Evolutionary conservation across 2,329 filamentous ascomycete genomes (phyloP).

Genomic region (Ophiostoma populinum): DNA sequence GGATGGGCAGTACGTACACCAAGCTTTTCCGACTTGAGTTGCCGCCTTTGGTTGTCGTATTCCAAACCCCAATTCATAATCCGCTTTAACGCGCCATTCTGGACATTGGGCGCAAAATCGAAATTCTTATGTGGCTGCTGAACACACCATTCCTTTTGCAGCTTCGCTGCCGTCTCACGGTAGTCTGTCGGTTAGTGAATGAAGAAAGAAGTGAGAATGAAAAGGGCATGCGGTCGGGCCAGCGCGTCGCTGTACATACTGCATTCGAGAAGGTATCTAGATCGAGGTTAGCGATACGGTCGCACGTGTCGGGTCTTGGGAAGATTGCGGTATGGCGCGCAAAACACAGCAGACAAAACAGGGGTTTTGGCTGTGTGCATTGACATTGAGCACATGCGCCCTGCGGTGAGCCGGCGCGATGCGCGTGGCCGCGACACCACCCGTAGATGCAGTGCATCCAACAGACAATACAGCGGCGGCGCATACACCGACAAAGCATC

Average conservation of each 20-base stretch:
- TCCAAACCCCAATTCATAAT: constrained; percentile 47
- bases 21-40: constrained; percentile 25
- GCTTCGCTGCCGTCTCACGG: constrained; percentile 48
- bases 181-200: constrained; percentile 32
- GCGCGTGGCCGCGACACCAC: too few species aligned
- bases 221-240: constrained; percentile 9
- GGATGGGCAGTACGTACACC: constrained; percentile 26
- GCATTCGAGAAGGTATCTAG: constrained; percentile 42
- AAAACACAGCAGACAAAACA: too few species aligned
- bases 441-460: too few species aligned
- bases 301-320: too few species aligned
- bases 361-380: too few species aligned
- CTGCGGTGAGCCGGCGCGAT: too few species aligned
- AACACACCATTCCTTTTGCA: constrained; percentile 52
- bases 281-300: constrained; percentile 8
- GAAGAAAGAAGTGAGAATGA: constrained; percentile 3
- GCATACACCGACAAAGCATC: too few species aligned
- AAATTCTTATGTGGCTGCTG: constrained; percentile 44
- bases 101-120: constrained; percentile 46
- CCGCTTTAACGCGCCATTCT: constrained; percentile 44
- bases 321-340: too few species aligned
- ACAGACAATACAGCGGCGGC: too few species aligned
- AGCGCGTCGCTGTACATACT: too few species aligned
- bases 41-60: constrained; percentile 41
- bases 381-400: too few species aligned